Evolutionary conservation across 805 yeast species (phyloP).

Genomic region (Lipomyces mesembrius): DNA sequence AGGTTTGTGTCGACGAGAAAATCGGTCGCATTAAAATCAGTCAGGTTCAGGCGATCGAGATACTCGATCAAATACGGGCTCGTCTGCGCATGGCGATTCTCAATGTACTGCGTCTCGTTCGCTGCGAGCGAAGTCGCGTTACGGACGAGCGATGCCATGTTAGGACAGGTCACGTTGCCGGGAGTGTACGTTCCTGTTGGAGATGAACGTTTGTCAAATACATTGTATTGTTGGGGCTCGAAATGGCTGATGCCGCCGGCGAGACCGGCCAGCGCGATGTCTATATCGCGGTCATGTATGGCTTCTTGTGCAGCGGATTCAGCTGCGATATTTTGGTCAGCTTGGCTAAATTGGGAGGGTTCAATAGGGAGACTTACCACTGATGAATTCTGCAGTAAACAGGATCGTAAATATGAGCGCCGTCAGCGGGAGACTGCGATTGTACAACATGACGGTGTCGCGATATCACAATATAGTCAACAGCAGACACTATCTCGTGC

Average conservation of each 20-base stretch:
- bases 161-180: constrained; percentile 52
- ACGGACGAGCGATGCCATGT: constrained; percentile 42
- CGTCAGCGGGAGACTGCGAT: not conserved
- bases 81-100: constrained; percentile 25
- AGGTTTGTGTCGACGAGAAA: constrained; percentile 41
- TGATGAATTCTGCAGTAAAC: not conserved
- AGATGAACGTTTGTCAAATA: constrained; percentile 19
- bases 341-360: not conserved
- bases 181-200: constrained; percentile 55
- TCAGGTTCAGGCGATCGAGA: constrained; percentile 52
- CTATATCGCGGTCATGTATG: not conserved
- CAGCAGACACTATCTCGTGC: not conserved
- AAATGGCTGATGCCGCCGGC: not conserved
- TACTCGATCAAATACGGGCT: constrained; percentile 48
- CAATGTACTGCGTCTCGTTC: constrained; percentile 38
- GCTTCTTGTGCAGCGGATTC: not conserved
- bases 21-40: constrained; percentile 52
- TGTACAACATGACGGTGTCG: not conserved
- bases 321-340: not conserved
- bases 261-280: not conserved
- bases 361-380: not conserved
- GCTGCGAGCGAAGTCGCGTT: constrained; percentile 10
- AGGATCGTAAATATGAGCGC: not conserved
- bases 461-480: not conserved
- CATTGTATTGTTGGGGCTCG: not conserved